These are phyloP conservation scores for Candida buenavistaensis DNA, from an alignment of 1,139 yeast species.

Conservation along the genomic window DNA sequence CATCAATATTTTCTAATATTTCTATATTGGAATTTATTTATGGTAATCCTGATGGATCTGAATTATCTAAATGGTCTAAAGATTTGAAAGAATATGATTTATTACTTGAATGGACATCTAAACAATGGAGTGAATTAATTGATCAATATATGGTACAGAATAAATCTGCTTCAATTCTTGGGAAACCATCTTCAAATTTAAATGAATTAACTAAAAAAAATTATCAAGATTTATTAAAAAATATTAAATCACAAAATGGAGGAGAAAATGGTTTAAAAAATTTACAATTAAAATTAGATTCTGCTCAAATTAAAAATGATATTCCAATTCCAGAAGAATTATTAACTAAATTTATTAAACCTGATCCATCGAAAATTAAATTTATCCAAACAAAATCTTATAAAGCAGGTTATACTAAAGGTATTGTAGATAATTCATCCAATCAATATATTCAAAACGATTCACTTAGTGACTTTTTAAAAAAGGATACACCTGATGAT, in stretches of 20 bases:
- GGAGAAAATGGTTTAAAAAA: slow-evolving; percentile 53
- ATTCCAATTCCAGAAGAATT: slow-evolving; percentile 71
- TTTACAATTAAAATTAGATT: slow-evolving; percentile 50
- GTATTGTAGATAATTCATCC: slow-evolving; percentile 16
- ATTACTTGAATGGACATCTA: slow-evolving; percentile 59
- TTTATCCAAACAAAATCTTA: slow-evolving; percentile 73
- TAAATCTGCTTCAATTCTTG: slow-evolving; percentile 71
- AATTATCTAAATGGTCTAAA: slow-evolving; percentile 54
- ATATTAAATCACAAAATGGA: slow-evolving; percentile 56
- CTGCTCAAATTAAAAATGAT: slow-evolving; percentile 71
- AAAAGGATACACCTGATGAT: slow-evolving; percentile 43
- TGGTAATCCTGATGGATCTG: slow-evolving; percentile 63
- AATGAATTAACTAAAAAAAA: slow-evolving; percentile 55
- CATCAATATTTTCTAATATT: slow-evolving; percentile 59
- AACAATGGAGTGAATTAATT: slow-evolving; percentile 66
- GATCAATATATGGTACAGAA: slow-evolving; percentile 58
- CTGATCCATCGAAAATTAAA: slow-evolving; percentile 72
- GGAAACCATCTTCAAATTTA: slow-evolving; percentile 68
- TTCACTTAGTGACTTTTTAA: slow-evolving; percentile 28
- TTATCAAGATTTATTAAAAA: slow-evolving; percentile 48
- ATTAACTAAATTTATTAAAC: slow-evolving; percentile 59
- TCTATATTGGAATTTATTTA: slow-evolving; percentile 81
- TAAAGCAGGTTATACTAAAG: slow-evolving; percentile 41
- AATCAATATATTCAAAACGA: slow-evolving; percentile 21
- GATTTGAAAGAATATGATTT: slow-evolving; percentile 61